phyloP scores from a whole-genome alignment of 371 early-diverging fungal species.

The Mortierella sp. region DNA sequence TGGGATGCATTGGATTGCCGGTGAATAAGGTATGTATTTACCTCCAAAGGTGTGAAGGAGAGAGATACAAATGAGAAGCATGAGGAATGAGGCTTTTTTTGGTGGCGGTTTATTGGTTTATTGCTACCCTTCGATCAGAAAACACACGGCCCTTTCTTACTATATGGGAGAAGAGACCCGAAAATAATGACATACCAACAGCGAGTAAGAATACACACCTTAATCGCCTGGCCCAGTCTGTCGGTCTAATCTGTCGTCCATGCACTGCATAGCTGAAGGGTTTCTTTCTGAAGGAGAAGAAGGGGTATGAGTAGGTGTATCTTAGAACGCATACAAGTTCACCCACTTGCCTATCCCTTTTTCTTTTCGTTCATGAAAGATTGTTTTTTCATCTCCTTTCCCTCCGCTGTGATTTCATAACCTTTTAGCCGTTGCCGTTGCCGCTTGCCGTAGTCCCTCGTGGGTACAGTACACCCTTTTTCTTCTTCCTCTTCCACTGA shows the following conservation, averaged over 20 bases:
- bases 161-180: neutral
- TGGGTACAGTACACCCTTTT: neutral
- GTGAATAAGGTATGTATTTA: neutral
- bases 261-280: neutral
- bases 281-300: neutral
- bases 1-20: neutral
- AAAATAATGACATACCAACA: neutral
- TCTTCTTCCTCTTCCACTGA: neutral
- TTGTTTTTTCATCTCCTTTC: neutral
- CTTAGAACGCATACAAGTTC: conserved; percentile 9
- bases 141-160: neutral
- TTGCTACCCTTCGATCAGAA: neutral
- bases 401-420: neutral
- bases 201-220: neutral
- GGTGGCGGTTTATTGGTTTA: neutral
- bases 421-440: neutral
- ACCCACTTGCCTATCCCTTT: neutral
- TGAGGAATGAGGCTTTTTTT: neutral
- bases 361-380: neutral
- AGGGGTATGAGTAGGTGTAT: neutral
- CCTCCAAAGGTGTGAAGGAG: neutral
- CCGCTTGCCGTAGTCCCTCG: too few species aligned
- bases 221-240: neutral
- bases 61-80: neutral
- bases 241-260: neutral